These are phyloP conservation scores for Trichosanthes truncata DNA, from an alignment of 306 rosid species.

Conservation along the genomic window DNA sequence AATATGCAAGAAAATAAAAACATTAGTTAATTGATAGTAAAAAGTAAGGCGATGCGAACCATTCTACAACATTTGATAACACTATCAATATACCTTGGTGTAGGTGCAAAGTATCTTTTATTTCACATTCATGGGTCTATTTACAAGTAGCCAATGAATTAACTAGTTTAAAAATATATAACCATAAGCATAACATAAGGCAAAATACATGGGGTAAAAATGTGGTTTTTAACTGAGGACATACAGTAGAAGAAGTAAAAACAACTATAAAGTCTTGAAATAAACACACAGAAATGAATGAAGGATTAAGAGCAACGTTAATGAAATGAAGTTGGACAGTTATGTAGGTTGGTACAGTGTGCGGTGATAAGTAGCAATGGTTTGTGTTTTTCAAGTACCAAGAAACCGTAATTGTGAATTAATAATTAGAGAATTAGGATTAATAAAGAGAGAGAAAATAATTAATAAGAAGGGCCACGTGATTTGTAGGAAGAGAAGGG, in stretches of 20 bases:
- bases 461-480: slow-evolving; percentile 31
- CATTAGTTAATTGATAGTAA: neutral
- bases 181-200: neutral
- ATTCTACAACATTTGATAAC: neutral
- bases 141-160: neutral
- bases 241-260: neutral
- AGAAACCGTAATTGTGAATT: neutral
- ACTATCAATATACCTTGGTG: neutral
- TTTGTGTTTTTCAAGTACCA: neutral
- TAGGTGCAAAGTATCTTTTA: no score
- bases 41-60: neutral
- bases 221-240: neutral
- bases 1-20: neutral
- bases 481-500: slow-evolving; percentile 57
- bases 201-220: neutral
- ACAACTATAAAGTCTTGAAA: neutral
- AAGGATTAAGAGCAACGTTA: neutral
- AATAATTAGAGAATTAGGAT: neutral
- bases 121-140: neutral
- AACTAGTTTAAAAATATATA: neutral
- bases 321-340: neutral
- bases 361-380: neutral
- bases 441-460: slow-evolving; percentile 16
- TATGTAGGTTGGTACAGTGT: neutral
- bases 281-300: neutral